Conservation (phyloP, 2,329 filamentous ascomycete species). For the Fusarium sp. region DNA sequence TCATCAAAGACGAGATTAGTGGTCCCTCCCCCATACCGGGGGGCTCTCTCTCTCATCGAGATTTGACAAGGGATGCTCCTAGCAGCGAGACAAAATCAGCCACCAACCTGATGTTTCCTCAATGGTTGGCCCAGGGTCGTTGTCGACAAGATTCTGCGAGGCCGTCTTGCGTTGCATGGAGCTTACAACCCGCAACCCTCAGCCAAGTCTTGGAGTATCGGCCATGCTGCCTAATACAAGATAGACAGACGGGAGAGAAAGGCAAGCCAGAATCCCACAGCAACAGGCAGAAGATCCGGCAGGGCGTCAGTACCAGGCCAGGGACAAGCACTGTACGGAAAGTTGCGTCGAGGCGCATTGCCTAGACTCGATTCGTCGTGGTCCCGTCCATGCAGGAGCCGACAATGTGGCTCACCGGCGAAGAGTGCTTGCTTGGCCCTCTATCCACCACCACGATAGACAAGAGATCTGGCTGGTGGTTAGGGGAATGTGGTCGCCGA, state of each 20-base stretch:
- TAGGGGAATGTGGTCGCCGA: not conserved
- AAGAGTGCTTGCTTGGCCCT: not conserved
- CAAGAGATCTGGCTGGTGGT: not conserved
- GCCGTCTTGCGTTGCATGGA: slow-evolving; percentile 5
- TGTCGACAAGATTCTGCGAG: not conserved
- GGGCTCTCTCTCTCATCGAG: not conserved
- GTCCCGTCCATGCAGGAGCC: slow-evolving; percentile 14
- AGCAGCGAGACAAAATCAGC: slow-evolving; percentile 1
- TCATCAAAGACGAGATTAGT: not conserved
- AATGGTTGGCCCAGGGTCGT: not conserved
- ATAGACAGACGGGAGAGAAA: not conserved
- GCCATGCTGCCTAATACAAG: slow-evolving; percentile 24
- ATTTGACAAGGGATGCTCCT: slow-evolving; percentile 1
- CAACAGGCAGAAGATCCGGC: slow-evolving; percentile 6
- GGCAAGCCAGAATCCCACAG: slow-evolving; percentile 10
- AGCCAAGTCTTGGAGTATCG: slow-evolving; percentile 9
- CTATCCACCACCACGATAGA: not conserved
- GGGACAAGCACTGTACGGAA: slow-evolving; percentile 31
- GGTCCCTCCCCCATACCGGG: not conserved
- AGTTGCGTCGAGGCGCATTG: slow-evolving; percentile 23
- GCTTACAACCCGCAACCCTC: slow-evolving; percentile 6
- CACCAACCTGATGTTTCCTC: not conserved
- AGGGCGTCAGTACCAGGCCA: slow-evolving; percentile 7
- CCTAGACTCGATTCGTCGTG: slow-evolving; percentile 17
- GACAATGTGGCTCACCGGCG: slow-evolving; percentile 20